Evolutionary conservation across 2,329 filamentous ascomycete species (phyloP), one percentile per base, ranked within the genome.

Genomic region (Diplocarpon rosae): DNA sequence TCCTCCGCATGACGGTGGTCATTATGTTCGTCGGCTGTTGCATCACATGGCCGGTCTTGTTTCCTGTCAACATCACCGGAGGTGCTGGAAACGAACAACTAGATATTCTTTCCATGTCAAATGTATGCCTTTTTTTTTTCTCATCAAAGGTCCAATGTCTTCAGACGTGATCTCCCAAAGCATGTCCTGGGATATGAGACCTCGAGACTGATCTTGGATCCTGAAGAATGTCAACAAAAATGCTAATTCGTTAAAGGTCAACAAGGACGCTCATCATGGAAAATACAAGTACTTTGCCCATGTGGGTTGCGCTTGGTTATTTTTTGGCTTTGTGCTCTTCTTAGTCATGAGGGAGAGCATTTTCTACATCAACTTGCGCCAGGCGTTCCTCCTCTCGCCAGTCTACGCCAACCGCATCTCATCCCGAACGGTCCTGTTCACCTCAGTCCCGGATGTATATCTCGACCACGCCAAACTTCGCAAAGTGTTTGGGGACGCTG

Each of bases 331-430:
- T 61, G 73, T 96, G 52, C 82, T 96, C 63, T 92, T 85, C 65
- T 81, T 86, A 59, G 78, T 96, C 51, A 83, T 88, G 45, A 77
- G 90, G 46, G 90, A 96, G 64, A 81, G 78, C 60, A 83, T 96
- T 56, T 95, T 82, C 72, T 94, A 86, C 65, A 83, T 95, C 69
- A 94, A 93, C 59, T 67, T 96, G 41, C 84, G 89, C 51, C 90
- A 96, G 66, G 90, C 90, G 0, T 95, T 93, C 66, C 76, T 93
- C 33, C 75, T 93, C 44, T 89, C 87, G 10, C 87, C 88, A 10
- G 71, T 85, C 38, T 93, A 93, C 62, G 76, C 87, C 42, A 83
- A 81, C 58, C 84, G 89, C 46, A 79, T 95, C 37, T 95, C 90
- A 1, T 90, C 89, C 2, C 80, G 87, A 43, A 95, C 89, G 1